Evolutionary conservation across 176 grass and related monocot genomes (phyloP).

Genomic region (Stipa capillata): DNA sequence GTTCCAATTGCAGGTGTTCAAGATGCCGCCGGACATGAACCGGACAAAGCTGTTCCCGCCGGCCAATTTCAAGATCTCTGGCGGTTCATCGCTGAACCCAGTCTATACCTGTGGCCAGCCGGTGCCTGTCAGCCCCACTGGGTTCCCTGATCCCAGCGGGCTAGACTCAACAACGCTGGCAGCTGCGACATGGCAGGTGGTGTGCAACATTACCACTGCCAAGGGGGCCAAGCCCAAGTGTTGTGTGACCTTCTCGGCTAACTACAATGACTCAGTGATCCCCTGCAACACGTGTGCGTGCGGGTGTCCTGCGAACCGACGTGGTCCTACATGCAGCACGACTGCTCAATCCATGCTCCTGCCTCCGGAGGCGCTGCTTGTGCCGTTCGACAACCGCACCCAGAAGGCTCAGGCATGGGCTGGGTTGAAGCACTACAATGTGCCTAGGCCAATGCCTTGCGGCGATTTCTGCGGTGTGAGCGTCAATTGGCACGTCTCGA

Average conservation of each 20-base stretch:
- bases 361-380: slow-evolving; percentile 66
- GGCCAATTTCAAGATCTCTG: slow-evolving; percentile 60
- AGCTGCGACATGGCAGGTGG: slow-evolving; percentile 58
- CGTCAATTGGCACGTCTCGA: slow-evolving; percentile 82
- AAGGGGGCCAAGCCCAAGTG: slow-evolving; percentile 70
- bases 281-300: slow-evolving; percentile 89
- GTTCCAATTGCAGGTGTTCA: too few relatives aligned
- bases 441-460: slow-evolving; percentile 63
- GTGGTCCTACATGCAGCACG: slow-evolving; percentile 62
- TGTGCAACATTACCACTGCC: slow-evolving; percentile 64
- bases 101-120: slow-evolving; percentile 56
- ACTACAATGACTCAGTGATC: slow-evolving; percentile 87
- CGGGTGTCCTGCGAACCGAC: slow-evolving; percentile 48
- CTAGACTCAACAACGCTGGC: slow-evolving; percentile 51
- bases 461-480: slow-evolving; percentile 82
- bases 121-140: slow-evolving; percentile 54
- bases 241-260: slow-evolving; percentile 83
- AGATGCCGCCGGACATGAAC: too few relatives aligned
- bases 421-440: slow-evolving; percentile 68
- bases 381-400: slow-evolving; percentile 82
- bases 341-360: slow-evolving; percentile 60
- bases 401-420: slow-evolving; percentile 65
- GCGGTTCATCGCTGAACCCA: slow-evolving; percentile 63
- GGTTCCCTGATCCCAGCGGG: slow-evolving; percentile 61
- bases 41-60: slow-evolving; percentile 22